Evolutionary conservation across 2,329 filamentous ascomycete species (phyloP).

Genomic region (Alternaria infectoria): DNA sequence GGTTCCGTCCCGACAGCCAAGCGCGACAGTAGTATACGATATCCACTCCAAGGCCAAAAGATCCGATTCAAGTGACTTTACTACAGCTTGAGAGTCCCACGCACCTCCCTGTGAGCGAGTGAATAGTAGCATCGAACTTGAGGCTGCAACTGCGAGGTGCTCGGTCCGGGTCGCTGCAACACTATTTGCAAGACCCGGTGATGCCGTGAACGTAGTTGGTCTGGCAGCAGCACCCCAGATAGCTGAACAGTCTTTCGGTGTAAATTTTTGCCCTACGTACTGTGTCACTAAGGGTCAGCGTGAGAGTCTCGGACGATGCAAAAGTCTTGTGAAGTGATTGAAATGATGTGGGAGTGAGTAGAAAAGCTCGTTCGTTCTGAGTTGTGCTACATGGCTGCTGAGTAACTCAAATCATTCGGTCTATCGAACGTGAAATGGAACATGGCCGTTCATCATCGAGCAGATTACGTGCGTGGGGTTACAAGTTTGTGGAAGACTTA

Average conservation of each 20-base stretch:
- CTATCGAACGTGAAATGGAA: not conserved
- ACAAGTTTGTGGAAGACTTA: not conserved
- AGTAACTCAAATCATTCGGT: not conserved
- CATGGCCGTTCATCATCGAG: not conserved
- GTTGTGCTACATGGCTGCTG: not conserved
- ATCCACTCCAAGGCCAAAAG: constrained; percentile 46
- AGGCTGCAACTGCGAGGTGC: constrained; percentile 42
- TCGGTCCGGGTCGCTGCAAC: constrained; percentile 31
- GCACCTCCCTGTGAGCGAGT: constrained; percentile 23
- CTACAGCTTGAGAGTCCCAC: constrained; percentile 23
- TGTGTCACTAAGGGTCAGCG: not conserved
- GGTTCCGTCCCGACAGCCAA: constrained; percentile 41
- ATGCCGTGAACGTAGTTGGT: constrained; percentile 21
- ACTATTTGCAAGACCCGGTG: constrained; percentile 12
- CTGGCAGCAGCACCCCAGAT: constrained; percentile 39
- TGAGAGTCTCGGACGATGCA: not conserved
- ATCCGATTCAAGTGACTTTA: constrained; percentile 28
- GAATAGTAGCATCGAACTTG: constrained; percentile 32
- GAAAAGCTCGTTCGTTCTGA: not conserved
- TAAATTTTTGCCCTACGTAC: constrained; percentile 37
- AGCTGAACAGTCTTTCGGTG: constrained; percentile 28
- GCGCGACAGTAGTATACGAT: constrained; percentile 33
- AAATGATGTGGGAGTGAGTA: not conserved
- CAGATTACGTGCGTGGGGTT: not conserved
- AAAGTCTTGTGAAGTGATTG: not conserved